phyloP scores from a whole-genome alignment of 257 asterid genomes.

The Phtheirospermum japonicum region DNA sequence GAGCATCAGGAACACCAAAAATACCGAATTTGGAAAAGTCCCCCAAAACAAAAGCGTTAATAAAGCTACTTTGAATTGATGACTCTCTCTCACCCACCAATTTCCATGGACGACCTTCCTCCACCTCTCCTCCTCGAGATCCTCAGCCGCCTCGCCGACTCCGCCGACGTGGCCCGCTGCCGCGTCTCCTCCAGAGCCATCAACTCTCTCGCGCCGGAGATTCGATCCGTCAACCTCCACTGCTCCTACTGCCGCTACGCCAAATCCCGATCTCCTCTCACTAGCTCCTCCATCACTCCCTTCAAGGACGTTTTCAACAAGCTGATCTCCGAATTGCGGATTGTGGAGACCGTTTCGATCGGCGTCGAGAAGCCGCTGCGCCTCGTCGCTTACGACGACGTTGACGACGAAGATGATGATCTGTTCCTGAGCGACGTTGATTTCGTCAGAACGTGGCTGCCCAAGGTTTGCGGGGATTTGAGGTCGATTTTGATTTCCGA shows the following conservation, averaged over 20 bases:
- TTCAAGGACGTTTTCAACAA: constrained; percentile 51
- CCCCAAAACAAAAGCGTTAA: too few species aligned
- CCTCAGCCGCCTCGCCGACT: constrained; percentile 58
- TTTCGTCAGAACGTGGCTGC: constrained; percentile 57
- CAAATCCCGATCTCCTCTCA: constrained; percentile 53
- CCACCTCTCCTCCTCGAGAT: constrained; percentile 58
- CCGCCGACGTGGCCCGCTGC: constrained; percentile 65
- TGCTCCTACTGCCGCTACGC: constrained; percentile 70
- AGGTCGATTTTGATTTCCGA: constrained; percentile 55
- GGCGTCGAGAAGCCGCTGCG: constrained; percentile 69
- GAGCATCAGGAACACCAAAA: too few species aligned
- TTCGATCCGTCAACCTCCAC: constrained; percentile 53
- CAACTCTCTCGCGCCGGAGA: constrained; percentile 47
- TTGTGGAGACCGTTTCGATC: constrained; percentile 48
- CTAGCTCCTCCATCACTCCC: constrained; percentile 53
- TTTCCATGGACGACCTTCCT: constrained; percentile 72
- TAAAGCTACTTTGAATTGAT: not conserved
- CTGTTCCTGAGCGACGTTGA: constrained; percentile 52
- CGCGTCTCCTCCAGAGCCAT: constrained; percentile 59
- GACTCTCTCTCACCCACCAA: constrained; percentile 15
- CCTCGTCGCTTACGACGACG: constrained; percentile 46
- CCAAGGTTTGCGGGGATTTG: constrained; percentile 42
- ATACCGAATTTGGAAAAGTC: too few species aligned
- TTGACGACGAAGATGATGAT: constrained; percentile 63
- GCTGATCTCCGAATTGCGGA: constrained; percentile 40